Percentiles rank a stretch among this genome's conserved stretches.
Evolutionary conservation across 805 yeast species (phyloP).

Genomic region (Spathaspora arborariae): DNA sequence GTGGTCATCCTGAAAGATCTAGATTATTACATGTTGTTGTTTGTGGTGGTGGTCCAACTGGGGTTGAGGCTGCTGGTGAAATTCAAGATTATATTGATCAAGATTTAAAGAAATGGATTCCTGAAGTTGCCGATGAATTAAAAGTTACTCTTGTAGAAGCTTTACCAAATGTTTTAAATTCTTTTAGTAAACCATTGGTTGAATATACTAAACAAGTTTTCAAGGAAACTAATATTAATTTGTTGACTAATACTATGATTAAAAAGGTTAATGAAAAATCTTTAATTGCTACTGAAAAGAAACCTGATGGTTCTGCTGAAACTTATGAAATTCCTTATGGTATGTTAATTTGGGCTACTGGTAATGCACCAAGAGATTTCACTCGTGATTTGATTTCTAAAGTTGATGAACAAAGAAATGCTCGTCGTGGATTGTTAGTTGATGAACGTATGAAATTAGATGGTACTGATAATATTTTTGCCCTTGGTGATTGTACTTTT

Average conservation of each 20-base stretch:
- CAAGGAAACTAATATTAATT: conserved; percentile 60
- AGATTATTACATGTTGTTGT: conserved; percentile 85
- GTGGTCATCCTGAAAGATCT: conserved; percentile 73
- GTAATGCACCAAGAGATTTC: conserved; percentile 84
- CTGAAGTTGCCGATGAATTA: conserved; percentile 77
- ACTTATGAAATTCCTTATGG: conserved; percentile 78
- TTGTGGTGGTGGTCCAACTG: conserved; percentile 99
- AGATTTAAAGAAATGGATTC: conserved; percentile 86
- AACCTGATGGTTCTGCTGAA: conserved; percentile 62
- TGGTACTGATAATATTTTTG: conserved; percentile 81
- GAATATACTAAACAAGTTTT: conserved; percentile 80
- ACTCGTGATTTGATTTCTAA: conserved; percentile 61
- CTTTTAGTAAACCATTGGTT: conserved; percentile 65
- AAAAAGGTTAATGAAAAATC: conserved; percentile 71
- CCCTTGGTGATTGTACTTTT: conserved; percentile 92
- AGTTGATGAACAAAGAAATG: conserved; percentile 74
- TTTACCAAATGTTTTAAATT: conserved; percentile 77
- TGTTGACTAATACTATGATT: conserved; percentile 83
- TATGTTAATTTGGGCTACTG: conserved; percentile 95
- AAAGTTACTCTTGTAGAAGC: conserved; percentile 87
- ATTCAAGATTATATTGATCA: conserved; percentile 91
- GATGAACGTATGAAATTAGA: conserved; percentile 78
- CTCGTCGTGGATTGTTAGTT: conserved; percentile 86
- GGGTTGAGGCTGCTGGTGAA: conserved; percentile 97
- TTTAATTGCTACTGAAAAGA: conserved; percentile 67